Percentiles rank a stretch among this genome's conserved stretches.
phyloP scores from a whole-genome alignment of 2,329 filamentous ascomycete genomes.

The Monilinia laxa region DNA sequence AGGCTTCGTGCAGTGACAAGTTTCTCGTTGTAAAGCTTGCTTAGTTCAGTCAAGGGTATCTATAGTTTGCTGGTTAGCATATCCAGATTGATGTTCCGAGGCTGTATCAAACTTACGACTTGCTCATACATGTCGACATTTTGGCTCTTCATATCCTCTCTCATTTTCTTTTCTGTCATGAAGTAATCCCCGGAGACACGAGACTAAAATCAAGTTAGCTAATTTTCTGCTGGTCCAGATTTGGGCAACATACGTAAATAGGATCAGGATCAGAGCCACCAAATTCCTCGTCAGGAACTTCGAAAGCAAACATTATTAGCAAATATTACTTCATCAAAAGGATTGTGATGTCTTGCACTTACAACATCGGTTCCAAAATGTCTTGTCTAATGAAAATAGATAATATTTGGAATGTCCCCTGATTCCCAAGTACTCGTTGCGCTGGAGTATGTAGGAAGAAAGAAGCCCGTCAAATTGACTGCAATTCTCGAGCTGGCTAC shows the following conservation, averaged over 20 bases:
- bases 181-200: neutral
- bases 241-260: neutral
- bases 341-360: neutral
- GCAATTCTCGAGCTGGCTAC: neutral
- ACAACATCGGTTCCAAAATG: neutral
- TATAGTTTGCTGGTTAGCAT: neutral
- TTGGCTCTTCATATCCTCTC: neutral
- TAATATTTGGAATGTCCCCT: rapidly evolving
- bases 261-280: neutral
- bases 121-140: neutral
- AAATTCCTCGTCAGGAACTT: neutral
- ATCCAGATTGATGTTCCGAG: neutral
- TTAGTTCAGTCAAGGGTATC: neutral
- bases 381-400: neutral
- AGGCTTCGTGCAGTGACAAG: neutral
- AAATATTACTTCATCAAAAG: rapidly evolving
- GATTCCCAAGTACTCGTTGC: neutral
- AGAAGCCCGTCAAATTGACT: neutral
- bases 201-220: neutral
- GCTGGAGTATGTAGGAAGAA: neutral
- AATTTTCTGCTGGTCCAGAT: neutral
- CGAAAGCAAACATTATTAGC: neutral
- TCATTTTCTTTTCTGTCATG: neutral
- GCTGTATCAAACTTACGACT: neutral
- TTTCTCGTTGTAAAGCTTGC: neutral